These are phyloP conservation scores for Andrographis paniculata DNA, from an alignment of 305 asterid species.

Conservation along the genomic window DNA sequence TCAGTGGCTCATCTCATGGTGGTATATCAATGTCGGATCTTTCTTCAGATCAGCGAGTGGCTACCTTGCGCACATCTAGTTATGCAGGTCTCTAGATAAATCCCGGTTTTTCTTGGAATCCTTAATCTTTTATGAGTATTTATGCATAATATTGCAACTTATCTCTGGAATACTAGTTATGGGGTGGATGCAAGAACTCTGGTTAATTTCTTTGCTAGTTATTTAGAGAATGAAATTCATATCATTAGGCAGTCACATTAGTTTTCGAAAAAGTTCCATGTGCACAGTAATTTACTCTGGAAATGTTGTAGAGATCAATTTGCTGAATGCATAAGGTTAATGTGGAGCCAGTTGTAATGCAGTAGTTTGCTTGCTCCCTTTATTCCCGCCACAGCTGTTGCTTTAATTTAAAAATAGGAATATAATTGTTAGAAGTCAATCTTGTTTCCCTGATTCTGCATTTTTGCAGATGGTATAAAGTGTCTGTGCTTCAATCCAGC, in stretches of 20 bases:
- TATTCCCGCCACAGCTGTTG: not conserved
- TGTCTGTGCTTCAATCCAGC: conserved; percentile 59
- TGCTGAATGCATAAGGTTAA: too few relatives aligned
- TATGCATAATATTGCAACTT: too few relatives aligned
- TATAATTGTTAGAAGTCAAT: conserved; percentile 1
- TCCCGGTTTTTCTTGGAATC: conserved; percentile 4
- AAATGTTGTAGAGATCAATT: too few relatives aligned
- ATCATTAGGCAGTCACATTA: too few relatives aligned
- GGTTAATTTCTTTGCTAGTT: not conserved
- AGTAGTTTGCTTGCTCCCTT: too few relatives aligned
- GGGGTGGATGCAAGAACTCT: too few relatives aligned
- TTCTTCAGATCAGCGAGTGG: conserved; percentile 78
- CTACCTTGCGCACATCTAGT: conserved; percentile 37
- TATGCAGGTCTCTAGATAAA: conserved; percentile 47
- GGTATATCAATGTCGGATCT: conserved; percentile 78
- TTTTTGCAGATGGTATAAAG: conserved; percentile 42
- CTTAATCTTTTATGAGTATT: conserved; percentile 8
- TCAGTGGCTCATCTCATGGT: conserved; percentile 85
- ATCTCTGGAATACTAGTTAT: too few relatives aligned
- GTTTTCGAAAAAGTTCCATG: too few relatives aligned
- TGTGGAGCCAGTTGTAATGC: too few relatives aligned
- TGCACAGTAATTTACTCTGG: too few relatives aligned
- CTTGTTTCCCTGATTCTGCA: not conserved
- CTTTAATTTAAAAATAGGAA: not conserved
- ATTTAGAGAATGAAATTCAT: too few relatives aligned